Evolutionary conservation across 2,329 filamentous ascomycete genomes (phyloP).

Genomic region (Leptographium galeiforme): DNA sequence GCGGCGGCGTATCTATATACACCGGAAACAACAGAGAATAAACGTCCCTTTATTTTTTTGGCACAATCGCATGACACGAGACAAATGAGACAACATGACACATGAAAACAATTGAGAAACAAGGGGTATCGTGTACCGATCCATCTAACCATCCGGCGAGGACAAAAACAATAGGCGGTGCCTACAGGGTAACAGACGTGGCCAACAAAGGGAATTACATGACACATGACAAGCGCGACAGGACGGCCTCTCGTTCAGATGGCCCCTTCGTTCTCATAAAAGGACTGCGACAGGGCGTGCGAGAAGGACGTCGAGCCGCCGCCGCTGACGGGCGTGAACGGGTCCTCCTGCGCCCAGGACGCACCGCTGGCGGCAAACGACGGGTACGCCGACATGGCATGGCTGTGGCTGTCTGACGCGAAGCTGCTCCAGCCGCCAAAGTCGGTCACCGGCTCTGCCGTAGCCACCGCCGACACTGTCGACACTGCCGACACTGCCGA

Average conservation of each 20-base stretch:
- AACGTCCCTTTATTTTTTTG: not conserved
- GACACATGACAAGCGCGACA: not conserved
- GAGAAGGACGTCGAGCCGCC: not conserved
- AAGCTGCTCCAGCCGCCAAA: not conserved
- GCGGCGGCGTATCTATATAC: not conserved
- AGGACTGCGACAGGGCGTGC: not conserved
- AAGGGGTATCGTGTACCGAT: not conserved
- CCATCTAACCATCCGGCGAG: not conserved
- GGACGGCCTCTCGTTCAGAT: not conserved
- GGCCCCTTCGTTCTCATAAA: conserved; percentile 8
- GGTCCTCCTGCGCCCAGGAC: conserved; percentile 6
- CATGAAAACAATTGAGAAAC: not conserved
- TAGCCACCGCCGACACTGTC: not conserved
- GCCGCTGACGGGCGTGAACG: not conserved
- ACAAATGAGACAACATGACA: not conserved
- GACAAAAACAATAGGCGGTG: not conserved
- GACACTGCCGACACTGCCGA: not conserved
- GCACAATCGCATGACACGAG: not conserved
- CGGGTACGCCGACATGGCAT: not conserved
- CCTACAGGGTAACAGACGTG: not conserved
- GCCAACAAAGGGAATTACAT: not conserved
- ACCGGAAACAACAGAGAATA: not conserved
- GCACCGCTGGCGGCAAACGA: not conserved
- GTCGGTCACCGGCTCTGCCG: not conserved
- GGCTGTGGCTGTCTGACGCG: not conserved